Base-by-base conservation (phyloP, 305 asterid genomes). In the Fraxinus sp. region DNA sequence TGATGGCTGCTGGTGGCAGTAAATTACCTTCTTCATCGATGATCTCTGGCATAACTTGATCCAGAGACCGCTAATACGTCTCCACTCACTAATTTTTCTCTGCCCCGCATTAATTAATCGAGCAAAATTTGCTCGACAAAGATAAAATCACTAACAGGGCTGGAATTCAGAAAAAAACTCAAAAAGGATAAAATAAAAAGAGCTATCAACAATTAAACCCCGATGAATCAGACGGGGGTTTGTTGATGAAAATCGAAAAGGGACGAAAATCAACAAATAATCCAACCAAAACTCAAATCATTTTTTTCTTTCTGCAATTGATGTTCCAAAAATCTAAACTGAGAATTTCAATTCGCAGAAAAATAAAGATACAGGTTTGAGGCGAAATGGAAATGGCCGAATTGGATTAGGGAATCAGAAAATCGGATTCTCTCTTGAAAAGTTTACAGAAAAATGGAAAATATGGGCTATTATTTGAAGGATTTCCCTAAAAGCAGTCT, bases 1-100 rank as follows among this genome's bases (percentile, higher is more conserved):
- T 10, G 79, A 44, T 59, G 13, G 68, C 28, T 7, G 10, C 28
- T 18, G 28, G 68, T 59, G 70, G 30, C 30, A 37, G 20, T 20
- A 49, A 20, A 80, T 57, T 64, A 64, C 78, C 85, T 18, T 78
- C 83, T 10, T 85, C 83, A 36, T 74, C 76, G 64, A 18, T 35
- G 83, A 70, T 82, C 84, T 85, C 89, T 81, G 88, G 80, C 91
- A 86, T 88, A 26, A 85, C 64, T 83, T 14, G 66, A 82, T 26
- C 76, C 87, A 76, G 83, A 76, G 80, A 83, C 70, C 77, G 46
- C 35, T 36, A 16, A 36, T 18, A 28, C 59, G 33, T n/a, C 28
- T 2, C 70, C 28, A 28, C 30, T 59, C 70, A 20, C 70, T 7
- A 59, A 59, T 59, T 59, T 20, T 13, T 59, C 13, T 20, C 70